Evolutionary conservation across 2,329 filamentous ascomycete genomes (phyloP).

Genomic region (Elsinoe perseae): DNA sequence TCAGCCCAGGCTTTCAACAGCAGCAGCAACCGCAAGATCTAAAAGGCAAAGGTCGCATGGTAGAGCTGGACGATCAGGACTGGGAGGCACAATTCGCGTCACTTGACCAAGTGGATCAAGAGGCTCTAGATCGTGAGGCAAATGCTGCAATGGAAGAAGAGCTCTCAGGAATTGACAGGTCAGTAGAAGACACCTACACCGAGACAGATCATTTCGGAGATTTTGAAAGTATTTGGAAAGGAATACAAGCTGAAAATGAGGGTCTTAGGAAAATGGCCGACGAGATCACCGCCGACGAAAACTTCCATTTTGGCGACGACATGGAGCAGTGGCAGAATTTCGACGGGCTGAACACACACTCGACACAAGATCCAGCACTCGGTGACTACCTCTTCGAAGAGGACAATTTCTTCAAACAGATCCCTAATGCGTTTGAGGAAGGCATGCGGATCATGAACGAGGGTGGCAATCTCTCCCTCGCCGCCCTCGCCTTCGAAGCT

Average conservation of each 20-base stretch:
- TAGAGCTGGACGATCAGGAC: constrained; percentile 85
- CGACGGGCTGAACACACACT: constrained; percentile 60
- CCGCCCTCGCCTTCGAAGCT: constrained; percentile 89
- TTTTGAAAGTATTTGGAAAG: constrained; percentile 84
- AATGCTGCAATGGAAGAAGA: constrained; percentile 74
- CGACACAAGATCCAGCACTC: constrained; percentile 56
- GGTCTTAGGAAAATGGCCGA: constrained; percentile 60
- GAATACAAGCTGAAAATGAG: constrained; percentile 69
- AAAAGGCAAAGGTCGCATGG: constrained; percentile 74
- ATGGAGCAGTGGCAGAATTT: constrained; percentile 74
- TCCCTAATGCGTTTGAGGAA: constrained; percentile 82
- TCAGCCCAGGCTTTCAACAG: constrained; percentile 29
- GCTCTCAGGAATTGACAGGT: constrained; percentile 82
- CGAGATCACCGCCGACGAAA: constrained; percentile 56
- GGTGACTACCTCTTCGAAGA: constrained; percentile 93
- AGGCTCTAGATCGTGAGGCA: constrained; percentile 52
- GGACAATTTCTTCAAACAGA: constrained; percentile 78
- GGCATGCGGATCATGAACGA: constrained; percentile 88
- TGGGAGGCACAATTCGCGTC: constrained; percentile 97
- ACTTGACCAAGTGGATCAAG: constrained; percentile 61
- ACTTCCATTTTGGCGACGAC: constrained; percentile 62
- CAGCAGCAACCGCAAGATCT: constrained; percentile 50
- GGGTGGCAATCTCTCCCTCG: constrained; percentile 87
- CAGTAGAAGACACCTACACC: constrained; percentile 49
- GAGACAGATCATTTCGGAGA: constrained; percentile 68